Conservation (phyloP, 257 asterid species). For the Solanum tarijense region DNA sequence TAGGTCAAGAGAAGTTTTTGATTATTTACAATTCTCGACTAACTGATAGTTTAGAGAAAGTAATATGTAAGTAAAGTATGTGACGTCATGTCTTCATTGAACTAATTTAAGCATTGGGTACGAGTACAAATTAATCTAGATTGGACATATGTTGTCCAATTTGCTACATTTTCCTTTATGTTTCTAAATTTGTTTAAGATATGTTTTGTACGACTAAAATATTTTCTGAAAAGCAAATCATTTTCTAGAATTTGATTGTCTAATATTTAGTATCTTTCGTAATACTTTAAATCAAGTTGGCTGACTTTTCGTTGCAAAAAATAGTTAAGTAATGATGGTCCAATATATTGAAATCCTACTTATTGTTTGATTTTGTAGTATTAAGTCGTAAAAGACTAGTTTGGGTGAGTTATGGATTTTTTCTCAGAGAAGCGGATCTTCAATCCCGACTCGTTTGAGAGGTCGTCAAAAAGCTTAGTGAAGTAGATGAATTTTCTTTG, state of each 20-base stretch:
- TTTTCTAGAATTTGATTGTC: neutral
- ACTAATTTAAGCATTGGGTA: neutral
- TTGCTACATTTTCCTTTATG: neutral
- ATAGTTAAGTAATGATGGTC: neutral
- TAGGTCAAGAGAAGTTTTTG: too few relatives aligned
- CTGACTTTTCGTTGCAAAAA: neutral
- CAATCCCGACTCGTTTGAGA: neutral
- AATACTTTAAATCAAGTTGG: neutral
- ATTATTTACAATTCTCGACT: neutral
- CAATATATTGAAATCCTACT: neutral
- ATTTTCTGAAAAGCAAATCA: neutral
- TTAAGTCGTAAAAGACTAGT: neutral
- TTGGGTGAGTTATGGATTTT: neutral
- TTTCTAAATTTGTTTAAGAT: neutral
- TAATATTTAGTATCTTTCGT: neutral
- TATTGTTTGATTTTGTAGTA: neutral
- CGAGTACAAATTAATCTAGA: neutral
- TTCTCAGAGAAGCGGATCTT: neutral
- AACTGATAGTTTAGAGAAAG: neutral
- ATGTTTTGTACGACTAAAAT: neutral
- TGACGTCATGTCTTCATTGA: neutral
- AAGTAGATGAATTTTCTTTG: neutral
- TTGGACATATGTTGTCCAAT: neutral
- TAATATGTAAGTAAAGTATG: neutral
- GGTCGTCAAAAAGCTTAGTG: neutral